Evolutionary conservation across 1,284 basidiomycete genomes (phyloP).

Genomic region (Schizophyllum commune): DNA sequence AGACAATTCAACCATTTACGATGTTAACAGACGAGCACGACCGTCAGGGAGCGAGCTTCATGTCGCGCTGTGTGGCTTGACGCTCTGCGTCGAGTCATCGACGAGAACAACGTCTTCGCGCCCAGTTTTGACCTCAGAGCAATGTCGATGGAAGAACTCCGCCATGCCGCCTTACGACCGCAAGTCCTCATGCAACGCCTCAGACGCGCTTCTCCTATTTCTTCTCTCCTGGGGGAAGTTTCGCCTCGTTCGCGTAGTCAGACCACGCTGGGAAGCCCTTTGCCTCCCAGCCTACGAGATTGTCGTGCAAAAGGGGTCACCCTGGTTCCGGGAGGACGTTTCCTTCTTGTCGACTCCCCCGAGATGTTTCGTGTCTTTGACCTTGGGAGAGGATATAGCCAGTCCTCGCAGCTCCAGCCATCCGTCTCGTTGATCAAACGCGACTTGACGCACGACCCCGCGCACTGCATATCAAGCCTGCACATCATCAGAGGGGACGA

Average conservation of each 20-base stretch:
- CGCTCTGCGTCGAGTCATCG: not conserved
- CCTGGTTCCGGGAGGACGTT: not conserved
- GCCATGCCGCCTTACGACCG: not conserved
- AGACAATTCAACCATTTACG: no score
- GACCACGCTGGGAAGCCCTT: not conserved
- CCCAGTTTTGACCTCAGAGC: not conserved
- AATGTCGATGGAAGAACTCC: not conserved
- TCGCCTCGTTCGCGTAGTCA: not conserved
- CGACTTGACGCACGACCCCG: not conserved
- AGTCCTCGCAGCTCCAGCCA: no score
- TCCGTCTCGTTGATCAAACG: not conserved
- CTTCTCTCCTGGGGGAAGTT: not conserved
- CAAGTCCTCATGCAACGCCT: not conserved
- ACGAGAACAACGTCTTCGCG: not conserved
- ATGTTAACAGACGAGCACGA: not conserved
- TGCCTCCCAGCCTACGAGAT: not conserved
- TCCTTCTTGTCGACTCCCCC: not conserved
- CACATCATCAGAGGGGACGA: not conserved
- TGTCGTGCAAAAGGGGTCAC: not conserved
- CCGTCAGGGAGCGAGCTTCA: not conserved
- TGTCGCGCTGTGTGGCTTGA: not conserved
- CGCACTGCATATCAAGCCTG: not conserved
- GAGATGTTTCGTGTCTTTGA: not conserved
- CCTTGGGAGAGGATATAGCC: not conserved
- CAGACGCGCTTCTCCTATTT: not conserved